Percentiles rank a stretch among this genome's conserved stretches.
phyloP scores from a whole-genome alignment of 768 basidiomycete genomes.

The Collybia nuda region DNA sequence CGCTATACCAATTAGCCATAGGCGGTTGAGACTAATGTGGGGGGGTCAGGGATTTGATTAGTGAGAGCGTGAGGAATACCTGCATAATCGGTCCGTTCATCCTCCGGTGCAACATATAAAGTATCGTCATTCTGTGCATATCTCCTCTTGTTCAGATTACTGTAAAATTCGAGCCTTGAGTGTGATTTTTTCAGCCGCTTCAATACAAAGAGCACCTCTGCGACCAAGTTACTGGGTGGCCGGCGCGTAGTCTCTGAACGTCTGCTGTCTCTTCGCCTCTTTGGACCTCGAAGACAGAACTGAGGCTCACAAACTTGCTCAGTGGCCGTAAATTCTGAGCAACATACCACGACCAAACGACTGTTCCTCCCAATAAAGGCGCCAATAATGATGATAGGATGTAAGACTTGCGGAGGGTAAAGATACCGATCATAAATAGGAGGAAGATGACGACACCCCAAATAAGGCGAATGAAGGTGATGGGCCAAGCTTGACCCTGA shows the following conservation, averaged over 20 bases:
- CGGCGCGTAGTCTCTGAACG: conserved; percentile 69
- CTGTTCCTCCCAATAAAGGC: conserved; percentile 74
- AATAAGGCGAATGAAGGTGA: conserved; percentile 89
- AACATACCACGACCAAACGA: conserved; percentile 82
- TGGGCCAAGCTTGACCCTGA: conserved; percentile 96
- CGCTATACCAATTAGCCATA: conserved; percentile 92
- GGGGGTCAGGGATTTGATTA: conserved; percentile 6
- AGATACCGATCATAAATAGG: conserved; percentile 96
- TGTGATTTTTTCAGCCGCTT: no score
- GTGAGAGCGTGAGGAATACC: conserved; percentile 15
- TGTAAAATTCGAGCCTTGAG: conserved; percentile 21
- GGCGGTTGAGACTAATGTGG: conserved; percentile 85
- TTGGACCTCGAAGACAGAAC: conserved; percentile 86
- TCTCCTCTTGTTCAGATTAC: conserved; percentile 81
- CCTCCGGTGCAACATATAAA: conserved; percentile 92
- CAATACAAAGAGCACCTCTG: conserved; percentile 59
- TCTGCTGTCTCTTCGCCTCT: conserved; percentile 85
- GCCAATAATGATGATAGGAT: conserved; percentile 56
- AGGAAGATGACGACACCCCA: conserved; percentile 94
- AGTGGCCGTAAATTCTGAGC: conserved; percentile 66
- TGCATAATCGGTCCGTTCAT: conserved; percentile 89
- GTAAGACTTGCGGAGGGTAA: conserved; percentile 58
- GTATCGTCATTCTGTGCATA: conserved; percentile 95
- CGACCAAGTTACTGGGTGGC: conserved; percentile 85
- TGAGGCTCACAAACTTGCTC: conserved; percentile 81